A percentile compares a stretch with the other conserved stretches of the same genome.
Evolutionary conservation across 2,329 filamentous ascomycete genomes (phyloP).

Genomic region (Didymella pinodella): DNA sequence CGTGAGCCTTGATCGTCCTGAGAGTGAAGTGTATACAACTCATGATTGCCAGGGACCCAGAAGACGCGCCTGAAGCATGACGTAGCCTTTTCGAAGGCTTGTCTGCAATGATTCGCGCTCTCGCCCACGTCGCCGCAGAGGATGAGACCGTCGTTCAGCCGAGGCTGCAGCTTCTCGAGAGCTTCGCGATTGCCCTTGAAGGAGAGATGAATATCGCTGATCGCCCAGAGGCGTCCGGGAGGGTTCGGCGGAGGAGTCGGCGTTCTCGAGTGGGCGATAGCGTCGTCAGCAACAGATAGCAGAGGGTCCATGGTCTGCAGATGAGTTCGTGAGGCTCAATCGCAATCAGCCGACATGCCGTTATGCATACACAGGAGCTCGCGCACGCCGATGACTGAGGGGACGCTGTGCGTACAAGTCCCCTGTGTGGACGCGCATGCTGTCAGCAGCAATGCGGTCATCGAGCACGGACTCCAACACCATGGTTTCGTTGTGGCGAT

Average conservation of each 20-base stretch:
- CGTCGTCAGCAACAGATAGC: slow-evolving; percentile 29
- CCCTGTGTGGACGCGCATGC: slow-evolving; percentile 6
- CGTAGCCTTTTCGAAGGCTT: slow-evolving; percentile 52
- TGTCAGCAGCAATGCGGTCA: slow-evolving; percentile 21
- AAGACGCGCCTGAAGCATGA: slow-evolving; percentile 58
- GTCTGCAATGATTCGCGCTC: slow-evolving; percentile 42
- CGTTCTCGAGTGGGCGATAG: slow-evolving; percentile 9
- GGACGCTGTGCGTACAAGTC: slow-evolving; percentile 1
- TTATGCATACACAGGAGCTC: neutral
- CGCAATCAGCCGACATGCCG: neutral
- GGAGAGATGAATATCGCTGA: slow-evolving; percentile 57
- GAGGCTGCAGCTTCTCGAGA: slow-evolving; percentile 51
- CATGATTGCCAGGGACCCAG: slow-evolving; percentile 67
- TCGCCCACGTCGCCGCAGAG: slow-evolving; percentile 55
- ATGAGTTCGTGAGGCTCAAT: neutral
- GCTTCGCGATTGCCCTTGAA: slow-evolving; percentile 57
- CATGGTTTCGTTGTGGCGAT: slow-evolving; percentile 9
- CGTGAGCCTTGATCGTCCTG: slow-evolving; percentile 50
- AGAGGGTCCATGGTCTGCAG: slow-evolving; percentile 32
- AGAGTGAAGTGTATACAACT: slow-evolving; percentile 62
- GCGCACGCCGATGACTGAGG: neutral
- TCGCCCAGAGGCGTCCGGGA: slow-evolving; percentile 53
- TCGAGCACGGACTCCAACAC: slow-evolving; percentile 23
- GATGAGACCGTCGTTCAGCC: slow-evolving; percentile 56
- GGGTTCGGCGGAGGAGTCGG: slow-evolving; percentile 14